phyloP scores from a whole-genome alignment of 306 rosid species.

The Fragaria vesca region DNA sequence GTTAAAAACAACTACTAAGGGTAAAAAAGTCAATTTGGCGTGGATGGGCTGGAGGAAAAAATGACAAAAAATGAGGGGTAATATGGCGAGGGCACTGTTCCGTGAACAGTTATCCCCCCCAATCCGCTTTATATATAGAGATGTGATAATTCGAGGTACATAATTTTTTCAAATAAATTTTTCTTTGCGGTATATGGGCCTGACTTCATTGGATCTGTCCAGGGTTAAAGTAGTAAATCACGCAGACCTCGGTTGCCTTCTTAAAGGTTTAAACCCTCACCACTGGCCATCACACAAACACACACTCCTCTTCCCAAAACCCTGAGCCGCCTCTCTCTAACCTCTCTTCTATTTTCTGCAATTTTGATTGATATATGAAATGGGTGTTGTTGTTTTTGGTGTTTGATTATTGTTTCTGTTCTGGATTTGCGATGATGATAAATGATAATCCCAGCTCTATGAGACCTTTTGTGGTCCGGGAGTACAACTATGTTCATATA shows the following conservation, averaged over 20 bases:
- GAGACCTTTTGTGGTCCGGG: constrained; percentile 46
- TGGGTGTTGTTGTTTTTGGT: neutral
- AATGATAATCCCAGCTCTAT: constrained; percentile 44
- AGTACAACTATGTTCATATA: constrained; percentile 20
- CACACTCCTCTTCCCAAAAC: neutral
- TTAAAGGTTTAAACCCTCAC: neutral
- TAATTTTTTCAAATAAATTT: too few relatives aligned
- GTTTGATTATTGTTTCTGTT: neutral
- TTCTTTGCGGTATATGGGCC: too few relatives aligned
- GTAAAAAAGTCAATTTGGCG: too few relatives aligned
- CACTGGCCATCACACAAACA: neutral
- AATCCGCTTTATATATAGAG: too few relatives aligned
- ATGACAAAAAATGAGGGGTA: too few relatives aligned
- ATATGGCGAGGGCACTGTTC: too few relatives aligned
- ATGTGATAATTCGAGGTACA: too few relatives aligned
- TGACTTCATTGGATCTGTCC: neutral
- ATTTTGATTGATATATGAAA: neutral
- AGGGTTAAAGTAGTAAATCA: neutral
- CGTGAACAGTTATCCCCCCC: too few relatives aligned
- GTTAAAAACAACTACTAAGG: too few relatives aligned
- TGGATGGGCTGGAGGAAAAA: too few relatives aligned
- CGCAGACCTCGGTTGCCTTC: neutral
- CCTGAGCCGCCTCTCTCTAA: neutral
- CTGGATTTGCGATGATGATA: constrained; percentile 27
- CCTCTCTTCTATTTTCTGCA: neutral